Evolutionary conservation across 306 rosid species (phyloP), one percentile per base, ranked within the genome.

Genomic region (Cucurbita pepo): DNA sequence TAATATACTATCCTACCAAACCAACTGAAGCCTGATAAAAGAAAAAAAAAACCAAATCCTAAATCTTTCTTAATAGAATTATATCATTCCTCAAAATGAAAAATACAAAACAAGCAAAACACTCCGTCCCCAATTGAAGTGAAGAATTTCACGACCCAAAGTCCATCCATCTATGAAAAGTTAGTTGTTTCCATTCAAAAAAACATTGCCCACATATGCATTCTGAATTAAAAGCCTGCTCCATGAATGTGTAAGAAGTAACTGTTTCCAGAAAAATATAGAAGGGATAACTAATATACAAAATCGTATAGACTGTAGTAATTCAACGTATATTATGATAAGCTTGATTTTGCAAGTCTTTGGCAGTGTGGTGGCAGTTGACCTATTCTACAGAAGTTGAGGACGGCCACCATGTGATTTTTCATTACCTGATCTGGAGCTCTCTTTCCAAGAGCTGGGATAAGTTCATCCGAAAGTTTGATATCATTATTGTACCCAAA

Each of bases 401-500:
- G 21, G 36, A 4, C 3, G 66, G 15, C 56, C 25, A 38, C 44
- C 15, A 4, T 10, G 15, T n/a, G 5, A 77, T 18, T 3, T 58
- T 41, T 59, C 11, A 75, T 76, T 79, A 91, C 99, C 97, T 94
- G 99, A 73, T 89, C 99, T 15, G 96, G 89, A 79, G 87, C 73
- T 71, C 82, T 83, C 81, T 86, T 89, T 38, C 81, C 56, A 67
- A 81, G 62, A 63, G 96, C 78, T 60, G 97, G 97, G 69, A 91
- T 79, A 21, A 87, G 82, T 69, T 86, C 95, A 71, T 94, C 96
- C 54, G 97, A 84, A 80, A 94, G 95, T 76, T 83, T 88, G 81
- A 94, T 91, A 67, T 94, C 99, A 81, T 94, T 95, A 75, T 91
- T 83, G 79, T 94, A 94, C 56, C 99, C 99, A 82, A 90, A 91